Evolutionary conservation across 768 basidiomycete genomes (phyloP).

Genomic region (Boletus tylopilopsis): DNA sequence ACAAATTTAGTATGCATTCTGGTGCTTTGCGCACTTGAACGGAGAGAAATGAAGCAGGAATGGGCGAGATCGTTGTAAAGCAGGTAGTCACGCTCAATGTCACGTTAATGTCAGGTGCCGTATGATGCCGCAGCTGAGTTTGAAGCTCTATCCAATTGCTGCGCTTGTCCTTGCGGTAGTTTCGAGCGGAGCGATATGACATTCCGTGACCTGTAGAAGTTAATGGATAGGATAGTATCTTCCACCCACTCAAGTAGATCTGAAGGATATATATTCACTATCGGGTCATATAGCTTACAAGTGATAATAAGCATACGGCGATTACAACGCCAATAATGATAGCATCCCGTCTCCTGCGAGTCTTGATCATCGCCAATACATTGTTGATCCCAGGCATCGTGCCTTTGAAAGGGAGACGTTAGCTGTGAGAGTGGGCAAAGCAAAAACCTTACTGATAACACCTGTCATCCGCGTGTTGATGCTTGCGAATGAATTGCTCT

Average conservation of each 20-base stretch:
- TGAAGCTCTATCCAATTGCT: no score
- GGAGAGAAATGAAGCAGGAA: no score
- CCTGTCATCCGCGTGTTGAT: constrained; percentile 84
- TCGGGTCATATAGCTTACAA: constrained; percentile 47
- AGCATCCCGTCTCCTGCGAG: constrained; percentile 83
- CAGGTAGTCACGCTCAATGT: no score
- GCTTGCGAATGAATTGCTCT: constrained; percentile 67
- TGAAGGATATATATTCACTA: constrained; percentile 14
- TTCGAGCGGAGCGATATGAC: no score
- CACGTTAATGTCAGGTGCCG: no score
- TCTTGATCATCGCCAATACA: constrained; percentile 87
- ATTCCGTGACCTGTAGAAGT: no score
- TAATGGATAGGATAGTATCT: neutral
- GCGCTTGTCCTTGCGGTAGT: no score
- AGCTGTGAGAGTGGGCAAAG: neutral
- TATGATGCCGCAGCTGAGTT: no score
- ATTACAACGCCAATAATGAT: constrained; percentile 87
- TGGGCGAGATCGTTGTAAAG: no score
- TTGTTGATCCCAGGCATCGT: constrained; percentile 95
- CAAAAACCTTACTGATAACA: constrained; percentile 62
- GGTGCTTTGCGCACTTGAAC: no score
- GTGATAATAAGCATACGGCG: constrained; percentile 70
- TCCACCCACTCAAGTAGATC: neutral
- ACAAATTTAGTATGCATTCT: no score
- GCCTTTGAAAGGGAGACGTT: constrained; percentile 38